Evolutionary conservation across 768 basidiomycete genomes (phyloP).

Genomic region (Panellus pusillus): DNA sequence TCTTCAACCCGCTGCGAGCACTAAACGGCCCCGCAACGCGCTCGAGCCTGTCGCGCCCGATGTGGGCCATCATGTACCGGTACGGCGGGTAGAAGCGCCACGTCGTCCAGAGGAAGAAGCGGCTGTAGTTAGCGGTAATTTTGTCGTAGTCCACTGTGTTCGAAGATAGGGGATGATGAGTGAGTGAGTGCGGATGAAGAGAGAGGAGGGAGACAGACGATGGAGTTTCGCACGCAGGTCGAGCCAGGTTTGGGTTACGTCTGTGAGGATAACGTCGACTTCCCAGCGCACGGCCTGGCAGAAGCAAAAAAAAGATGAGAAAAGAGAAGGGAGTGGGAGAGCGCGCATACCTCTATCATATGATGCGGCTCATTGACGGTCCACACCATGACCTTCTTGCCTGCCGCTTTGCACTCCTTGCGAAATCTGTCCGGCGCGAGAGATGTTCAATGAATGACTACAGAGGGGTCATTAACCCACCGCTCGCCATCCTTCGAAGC

Average conservation of each 20-base stretch:
- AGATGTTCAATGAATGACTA: neutral
- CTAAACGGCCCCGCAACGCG: constrained; percentile 21
- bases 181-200: neutral
- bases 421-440: constrained; percentile 57
- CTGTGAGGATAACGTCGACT: constrained; percentile 76
- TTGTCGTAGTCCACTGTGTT: constrained; percentile 65
- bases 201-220: constrained; percentile 39
- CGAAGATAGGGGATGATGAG: neutral
- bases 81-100: constrained; percentile 58
- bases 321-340: constrained; percentile 4
- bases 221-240: constrained; percentile 58
- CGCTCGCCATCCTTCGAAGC: constrained; percentile 70
- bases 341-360: constrained; percentile 78
- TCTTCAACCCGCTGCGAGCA: neutral
- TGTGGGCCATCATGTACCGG: neutral
- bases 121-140: constrained; percentile 58
- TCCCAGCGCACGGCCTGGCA: constrained; percentile 76
- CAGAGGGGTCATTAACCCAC: constrained; percentile 39
- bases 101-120: constrained; percentile 75
- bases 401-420: constrained; percentile 70
- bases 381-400: constrained; percentile 92
- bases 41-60: constrained; percentile 12
- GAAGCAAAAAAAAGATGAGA: constrained; percentile 1
- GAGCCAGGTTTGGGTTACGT: constrained; percentile 68
- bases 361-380: constrained; percentile 89